Percentiles rank a stretch among this genome's conserved stretches.
Conservation (phyloP, 2,329 filamentous ascomycete species). For the Colletotrichum sp. region DNA sequence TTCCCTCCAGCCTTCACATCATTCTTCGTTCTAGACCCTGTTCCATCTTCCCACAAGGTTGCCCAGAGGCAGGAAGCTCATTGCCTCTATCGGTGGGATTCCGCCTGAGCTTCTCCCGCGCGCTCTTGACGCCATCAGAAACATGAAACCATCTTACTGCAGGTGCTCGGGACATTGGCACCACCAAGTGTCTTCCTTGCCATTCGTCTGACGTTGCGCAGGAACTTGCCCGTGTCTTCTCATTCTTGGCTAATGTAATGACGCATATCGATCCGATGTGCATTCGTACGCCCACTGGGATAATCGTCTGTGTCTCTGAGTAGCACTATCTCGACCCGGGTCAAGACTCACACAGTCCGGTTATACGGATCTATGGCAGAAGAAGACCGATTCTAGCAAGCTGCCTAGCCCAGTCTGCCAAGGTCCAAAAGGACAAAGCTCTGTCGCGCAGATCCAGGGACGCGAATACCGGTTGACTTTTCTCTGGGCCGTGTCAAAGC, state of each 20-base stretch:
- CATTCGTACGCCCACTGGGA: not conserved
- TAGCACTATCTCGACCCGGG: not conserved
- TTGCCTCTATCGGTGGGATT: not conserved
- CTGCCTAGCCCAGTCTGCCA: not conserved
- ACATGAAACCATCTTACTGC: slow-evolving; percentile 17
- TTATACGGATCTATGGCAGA: not conserved
- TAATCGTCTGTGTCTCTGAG: not conserved
- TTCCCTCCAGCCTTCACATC: not conserved
- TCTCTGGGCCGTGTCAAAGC: not conserved
- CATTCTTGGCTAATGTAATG: slow-evolving; percentile 7
- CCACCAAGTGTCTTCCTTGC: not conserved
- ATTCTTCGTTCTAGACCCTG: not conserved
- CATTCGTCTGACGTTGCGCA: slow-evolving; percentile 6
- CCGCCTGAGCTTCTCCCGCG: not conserved
- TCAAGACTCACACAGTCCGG: not conserved
- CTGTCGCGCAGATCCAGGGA: not conserved
- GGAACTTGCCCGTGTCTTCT: not conserved
- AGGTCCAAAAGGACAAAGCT: not conserved
- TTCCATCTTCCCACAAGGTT: not conserved
- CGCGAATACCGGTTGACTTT: not conserved
- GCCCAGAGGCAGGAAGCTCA: not conserved
- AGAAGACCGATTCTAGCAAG: not conserved
- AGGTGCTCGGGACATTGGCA: not conserved
- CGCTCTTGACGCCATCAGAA: slow-evolving; percentile 11
- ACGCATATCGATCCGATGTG: not conserved